Evolutionary conservation across 1,139 yeast genomes (phyloP).

Genomic region (Nakaseomyces bracarensis): DNA sequence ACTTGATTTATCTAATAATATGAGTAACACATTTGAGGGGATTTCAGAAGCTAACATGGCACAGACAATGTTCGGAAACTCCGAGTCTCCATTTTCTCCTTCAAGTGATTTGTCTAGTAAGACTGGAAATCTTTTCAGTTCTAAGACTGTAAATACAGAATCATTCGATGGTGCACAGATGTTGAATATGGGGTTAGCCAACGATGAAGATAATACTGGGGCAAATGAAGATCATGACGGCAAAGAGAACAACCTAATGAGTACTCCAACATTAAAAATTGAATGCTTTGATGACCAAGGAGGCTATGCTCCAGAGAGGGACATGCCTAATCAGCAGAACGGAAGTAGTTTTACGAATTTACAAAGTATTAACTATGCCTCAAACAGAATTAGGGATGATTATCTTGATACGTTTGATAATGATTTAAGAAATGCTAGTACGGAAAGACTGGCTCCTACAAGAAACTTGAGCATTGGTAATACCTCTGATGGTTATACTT

Average conservation of each 20-base stretch:
- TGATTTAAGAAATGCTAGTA: slow-evolving; percentile 1
- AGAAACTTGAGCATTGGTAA: neutral
- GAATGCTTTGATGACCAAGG: slow-evolving; percentile 9
- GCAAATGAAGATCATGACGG: neutral
- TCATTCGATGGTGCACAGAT: neutral
- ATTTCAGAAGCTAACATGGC: neutral
- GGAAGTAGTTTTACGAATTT: neutral
- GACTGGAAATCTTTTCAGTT: neutral
- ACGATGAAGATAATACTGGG: neutral
- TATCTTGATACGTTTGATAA: slow-evolving; percentile 2
- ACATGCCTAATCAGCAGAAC: neutral
- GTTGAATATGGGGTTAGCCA: neutral
- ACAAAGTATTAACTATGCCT: neutral
- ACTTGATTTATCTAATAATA: no score
- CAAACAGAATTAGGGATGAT: neutral
- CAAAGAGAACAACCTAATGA: slow-evolving; percentile 6
- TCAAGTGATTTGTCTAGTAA: slow-evolving; percentile 1
- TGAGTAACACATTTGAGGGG: neutral
- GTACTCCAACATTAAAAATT: slow-evolving; percentile 12
- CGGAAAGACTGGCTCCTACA: neutral
- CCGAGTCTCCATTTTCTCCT: slow-evolving; percentile 4
- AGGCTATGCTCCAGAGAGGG: neutral
- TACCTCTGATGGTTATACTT: neutral
- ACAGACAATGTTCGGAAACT: neutral
- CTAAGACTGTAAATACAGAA: neutral